These are phyloP conservation scores for Colletotrichum sidae DNA, from an alignment of 2,329 filamentous ascomycete species.

Conservation along the genomic window DNA sequence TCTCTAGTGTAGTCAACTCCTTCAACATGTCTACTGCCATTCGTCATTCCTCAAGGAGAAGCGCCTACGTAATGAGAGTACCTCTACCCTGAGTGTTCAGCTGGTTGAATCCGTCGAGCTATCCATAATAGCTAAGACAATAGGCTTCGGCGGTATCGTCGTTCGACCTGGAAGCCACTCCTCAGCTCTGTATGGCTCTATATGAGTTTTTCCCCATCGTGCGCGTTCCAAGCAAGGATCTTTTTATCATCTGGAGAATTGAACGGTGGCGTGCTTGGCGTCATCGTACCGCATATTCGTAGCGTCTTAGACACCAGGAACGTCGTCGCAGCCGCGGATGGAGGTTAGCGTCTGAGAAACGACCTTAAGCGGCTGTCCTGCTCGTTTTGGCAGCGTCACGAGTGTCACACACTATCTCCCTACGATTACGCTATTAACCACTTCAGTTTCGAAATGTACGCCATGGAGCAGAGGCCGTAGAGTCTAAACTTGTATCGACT, in stretches of 20 bases:
- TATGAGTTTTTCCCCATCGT: constrained; percentile 55
- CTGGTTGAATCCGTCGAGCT: constrained; percentile 49
- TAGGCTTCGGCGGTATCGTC: constrained; percentile 54
- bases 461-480: too few species aligned
- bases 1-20: too few species aligned
- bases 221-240: constrained; percentile 52
- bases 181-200: constrained; percentile 51
- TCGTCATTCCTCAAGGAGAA: constrained; percentile 43
- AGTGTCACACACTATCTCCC: too few species aligned
- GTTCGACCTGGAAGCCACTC: constrained; percentile 49
- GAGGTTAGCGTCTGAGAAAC: constrained; percentile 22
- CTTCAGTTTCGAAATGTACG: too few species aligned
- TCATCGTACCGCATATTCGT: constrained; percentile 55
- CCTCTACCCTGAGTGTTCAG: constrained; percentile 44
- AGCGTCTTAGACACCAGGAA: constrained; percentile 46
- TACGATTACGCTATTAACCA: too few species aligned
- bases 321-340: constrained; percentile 47
- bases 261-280: constrained; percentile 53
- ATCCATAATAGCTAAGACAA: constrained; percentile 52
- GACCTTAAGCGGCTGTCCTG: not conserved
- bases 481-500: too few species aligned
- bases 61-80: constrained; percentile 42
- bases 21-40: constrained; percentile 40
- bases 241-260: constrained; percentile 53
- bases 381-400: too few species aligned